Evolutionary conservation across 352 stramenopile genomes (phyloP).

Genomic region (Aphanomyces invadans): DNA sequence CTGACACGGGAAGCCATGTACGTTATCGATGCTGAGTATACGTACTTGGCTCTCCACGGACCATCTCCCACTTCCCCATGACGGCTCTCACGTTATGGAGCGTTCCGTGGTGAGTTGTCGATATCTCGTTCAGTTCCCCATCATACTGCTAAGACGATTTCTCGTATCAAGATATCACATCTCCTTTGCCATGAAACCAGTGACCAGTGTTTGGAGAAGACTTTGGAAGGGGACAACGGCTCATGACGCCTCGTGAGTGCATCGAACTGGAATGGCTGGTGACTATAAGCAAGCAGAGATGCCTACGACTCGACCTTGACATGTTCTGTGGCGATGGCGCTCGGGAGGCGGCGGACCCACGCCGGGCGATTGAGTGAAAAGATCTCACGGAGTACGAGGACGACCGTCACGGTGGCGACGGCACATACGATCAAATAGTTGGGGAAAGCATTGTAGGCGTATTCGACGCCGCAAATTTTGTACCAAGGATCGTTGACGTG

Average conservation of each 20-base stretch:
- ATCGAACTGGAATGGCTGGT: too few species aligned
- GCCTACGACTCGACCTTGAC: background rate
- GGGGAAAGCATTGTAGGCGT: slow-evolving; percentile 35
- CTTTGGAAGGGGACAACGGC: too few species aligned
- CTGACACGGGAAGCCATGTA: background rate
- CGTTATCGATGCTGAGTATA: slow-evolving; percentile 1
- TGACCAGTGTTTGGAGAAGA: too few species aligned
- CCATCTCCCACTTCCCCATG: too few species aligned
- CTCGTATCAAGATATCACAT: too few species aligned
- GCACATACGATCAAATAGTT: slow-evolving; percentile 7
- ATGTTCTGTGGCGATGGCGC: background rate
- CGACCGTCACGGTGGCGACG: background rate
- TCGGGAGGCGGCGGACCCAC: slow-evolving; percentile 3
- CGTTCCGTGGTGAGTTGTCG: too few species aligned
- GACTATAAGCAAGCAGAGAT: too few species aligned
- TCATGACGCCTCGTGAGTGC: too few species aligned
- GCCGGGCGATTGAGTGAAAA: slow-evolving; percentile 3
- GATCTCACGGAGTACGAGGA: slow-evolving; percentile 8
- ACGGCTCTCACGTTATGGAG: too few species aligned
- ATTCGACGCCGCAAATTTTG: slow-evolving; percentile 74
- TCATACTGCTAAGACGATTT: too few species aligned
- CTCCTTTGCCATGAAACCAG: too few species aligned
- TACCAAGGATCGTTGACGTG: slow-evolving; percentile 66
- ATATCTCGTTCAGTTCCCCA: too few species aligned
- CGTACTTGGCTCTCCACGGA: background rate